Base-by-base conservation (phyloP, 352 stramenopile genomes). In the Phytopythium cucurbitacearum region DNA sequence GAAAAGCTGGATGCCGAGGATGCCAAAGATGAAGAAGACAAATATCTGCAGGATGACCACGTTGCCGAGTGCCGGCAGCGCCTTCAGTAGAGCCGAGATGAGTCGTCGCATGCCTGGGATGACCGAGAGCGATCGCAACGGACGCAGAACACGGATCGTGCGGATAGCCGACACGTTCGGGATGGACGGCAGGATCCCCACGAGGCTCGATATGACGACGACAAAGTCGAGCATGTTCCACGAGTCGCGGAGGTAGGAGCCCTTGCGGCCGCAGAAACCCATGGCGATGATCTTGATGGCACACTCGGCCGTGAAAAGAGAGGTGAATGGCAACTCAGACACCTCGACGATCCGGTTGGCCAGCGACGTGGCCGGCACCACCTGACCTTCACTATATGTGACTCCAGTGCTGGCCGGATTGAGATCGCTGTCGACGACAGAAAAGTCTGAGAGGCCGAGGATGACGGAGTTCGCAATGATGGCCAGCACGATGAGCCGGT, bases 161-260 rank as follows among this genome's bases (percentile, higher is more conserved):
- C 87, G 75, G 35, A 97, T 90, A 7, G 66, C 72, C 13, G 82
- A 90, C 15, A 92, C 81, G 42, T 92, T 92, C 6, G 81, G 77
- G 48, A 90, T 72, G n/a, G 53, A 56, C n/a, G 81, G 77, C 0
- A 90, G 53, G 6, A 76, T 67, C 34, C 65, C 64, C 2, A 89
- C 58, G 11, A 89, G 49, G 49, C 81, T 92, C 15, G 85, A 85
- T 11, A 94, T 43, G 48, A 98, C 91, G 35, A 97, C 89, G 33
- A 95, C 65, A 60, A 98, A 98, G 57, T 98, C 92, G 28, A 98
- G 71, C 15, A 91, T 59, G 45, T 98, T 98, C 91, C 90, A 98
- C 4, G 67, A 65, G 60, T 98, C 87, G 3, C 74, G 64, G 0
- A 92, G 60, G 57, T 97, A 97, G 10, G 71, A 76, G 2, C 87